These are phyloP conservation scores for thale cress (Arabidopsis thaliana) DNA, from an alignment of 345 rosid species.

Conservation along the genomic window TAIR10.1 NC_003071.7:10174001-10174500, in stretches of 20 bases:
- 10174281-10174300: slow-evolving; percentile 18
- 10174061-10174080: too few species aligned
- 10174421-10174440: slow-evolving; percentile 14
- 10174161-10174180: not conserved
- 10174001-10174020: too few species aligned
- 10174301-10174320: not conserved
- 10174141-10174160: not conserved
- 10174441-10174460: not conserved
- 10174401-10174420: slow-evolving; percentile 29
- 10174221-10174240: not conserved
- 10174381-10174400: not conserved
- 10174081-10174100: too few species aligned
- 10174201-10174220: not conserved
- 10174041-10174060: too few species aligned
- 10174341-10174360: not conserved
- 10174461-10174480: slow-evolving; percentile 1
- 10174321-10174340: slow-evolving; percentile 24
- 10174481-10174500: slow-evolving; percentile 30
- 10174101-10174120: too few species aligned
- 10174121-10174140: not conserved
- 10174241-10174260: not conserved
- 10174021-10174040: too few species aligned
- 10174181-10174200: not conserved
- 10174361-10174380: not conserved
- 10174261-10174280: not conserved